Percentiles rank a stretch among this genome's conserved stretches.
phyloP scores from a whole-genome alignment of 192 early-diverging fungal species.

The Backusella parvicylindrica region DNA sequence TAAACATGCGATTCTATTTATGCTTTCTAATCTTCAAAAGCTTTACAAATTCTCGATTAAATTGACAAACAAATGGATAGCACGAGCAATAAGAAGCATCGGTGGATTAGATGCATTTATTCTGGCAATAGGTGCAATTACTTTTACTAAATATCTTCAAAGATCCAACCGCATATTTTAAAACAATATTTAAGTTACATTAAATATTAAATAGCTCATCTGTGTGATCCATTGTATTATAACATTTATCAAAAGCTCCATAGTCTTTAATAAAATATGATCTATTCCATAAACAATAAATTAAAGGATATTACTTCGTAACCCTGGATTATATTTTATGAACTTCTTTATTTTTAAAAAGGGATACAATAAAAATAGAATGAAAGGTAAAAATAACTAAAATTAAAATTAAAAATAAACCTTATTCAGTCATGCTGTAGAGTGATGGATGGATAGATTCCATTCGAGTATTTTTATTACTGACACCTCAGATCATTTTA shows the following conservation, averaged over 20 bases:
- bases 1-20: background rate
- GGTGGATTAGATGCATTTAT: slow-evolving; percentile 1
- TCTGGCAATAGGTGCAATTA: background rate
- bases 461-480: no score
- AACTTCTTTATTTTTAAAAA: background rate
- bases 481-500: no score
- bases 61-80: background rate
- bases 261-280: background rate
- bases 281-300: background rate
- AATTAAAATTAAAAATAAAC: background rate
- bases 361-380: background rate
- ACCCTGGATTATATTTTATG: background rate
- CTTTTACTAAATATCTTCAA: background rate
- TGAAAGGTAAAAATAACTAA: background rate
- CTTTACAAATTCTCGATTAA: background rate
- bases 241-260: background rate
- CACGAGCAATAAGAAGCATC: background rate
- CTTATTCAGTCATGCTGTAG: background rate
- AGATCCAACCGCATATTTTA: slow-evolving; percentile 2
- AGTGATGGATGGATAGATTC: no score
- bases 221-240: background rate
- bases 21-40: background rate
- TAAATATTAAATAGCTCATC: background rate
- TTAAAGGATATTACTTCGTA: background rate
- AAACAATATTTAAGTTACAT: background rate